These are phyloP conservation scores for Leccinum fallax DNA, from an alignment of 1,284 basidiomycete genomes.

Conservation along the genomic window DNA sequence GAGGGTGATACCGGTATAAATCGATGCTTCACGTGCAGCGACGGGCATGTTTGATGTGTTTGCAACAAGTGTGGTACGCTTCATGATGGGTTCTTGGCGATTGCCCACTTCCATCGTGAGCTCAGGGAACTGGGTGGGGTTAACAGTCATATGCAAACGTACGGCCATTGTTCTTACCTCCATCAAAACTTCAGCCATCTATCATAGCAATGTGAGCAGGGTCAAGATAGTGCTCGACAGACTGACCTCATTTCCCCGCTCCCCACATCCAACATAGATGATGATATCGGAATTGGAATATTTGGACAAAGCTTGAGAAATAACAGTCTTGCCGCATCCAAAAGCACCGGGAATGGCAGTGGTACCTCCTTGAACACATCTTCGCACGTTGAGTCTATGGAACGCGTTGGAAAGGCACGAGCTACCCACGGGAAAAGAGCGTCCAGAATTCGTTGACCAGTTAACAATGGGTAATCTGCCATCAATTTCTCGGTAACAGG, in stretches of 20 bases:
- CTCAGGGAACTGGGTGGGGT: conserved; percentile 75
- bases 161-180: conserved; percentile 54
- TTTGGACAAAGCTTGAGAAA: conserved; percentile 96
- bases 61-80: conserved; percentile 97
- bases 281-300: conserved; percentile 99
- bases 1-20: conserved; percentile 99
- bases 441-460: conserved; percentile 97
- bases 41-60: conserved; percentile 99
- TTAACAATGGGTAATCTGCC: conserved; percentile 90
- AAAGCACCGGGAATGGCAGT: conserved; percentile 99
- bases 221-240: not conserved
- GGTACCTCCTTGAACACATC: conserved; percentile 97
- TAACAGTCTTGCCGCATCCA: conserved; percentile 97
- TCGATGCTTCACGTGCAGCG: conserved; percentile 98
- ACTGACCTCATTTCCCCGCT: conserved; percentile 85
- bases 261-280: conserved; percentile 97
- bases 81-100: conserved; percentile 99
- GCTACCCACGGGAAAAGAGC: conserved; percentile 89
- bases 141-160: conserved; percentile 7
- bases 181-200: conserved; percentile 99
- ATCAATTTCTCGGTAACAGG: conserved; percentile 95
- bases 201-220: conserved; percentile 10
- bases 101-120: conserved; percentile 89
- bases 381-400: conserved; percentile 31
- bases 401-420: not conserved